A percentile compares a stretch with the other conserved stretches of the same genome.
phyloP scores from a whole-genome alignment of 148 eudicot species.

The Cornus florida region DNA sequence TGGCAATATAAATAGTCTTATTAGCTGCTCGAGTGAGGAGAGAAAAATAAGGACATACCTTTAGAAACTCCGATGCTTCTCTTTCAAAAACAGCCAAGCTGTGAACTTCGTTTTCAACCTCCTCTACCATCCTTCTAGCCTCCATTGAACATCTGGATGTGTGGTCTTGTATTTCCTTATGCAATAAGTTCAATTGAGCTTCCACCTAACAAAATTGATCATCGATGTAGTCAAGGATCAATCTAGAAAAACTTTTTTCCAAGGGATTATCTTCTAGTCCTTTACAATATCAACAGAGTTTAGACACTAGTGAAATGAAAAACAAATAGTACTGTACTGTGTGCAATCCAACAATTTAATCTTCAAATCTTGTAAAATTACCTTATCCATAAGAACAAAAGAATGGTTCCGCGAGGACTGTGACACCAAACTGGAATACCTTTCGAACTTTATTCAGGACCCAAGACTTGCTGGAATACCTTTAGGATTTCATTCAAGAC shows the following conservation, averaged over 20 bases:
- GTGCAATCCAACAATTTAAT: neutral
- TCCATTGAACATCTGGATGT: constrained; percentile 61
- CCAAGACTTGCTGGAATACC: neutral
- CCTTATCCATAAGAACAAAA: neutral
- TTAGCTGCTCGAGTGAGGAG: neutral
- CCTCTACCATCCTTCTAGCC: constrained; percentile 49
- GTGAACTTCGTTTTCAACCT: constrained; percentile 46
- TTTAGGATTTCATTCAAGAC: neutral
- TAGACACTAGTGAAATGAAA: no score
- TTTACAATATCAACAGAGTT: neutral
- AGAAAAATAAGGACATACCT: constrained; percentile 45
- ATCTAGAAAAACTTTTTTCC: constrained; percentile 3
- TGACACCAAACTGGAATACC: neutral
- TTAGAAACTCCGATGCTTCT: constrained; percentile 63
- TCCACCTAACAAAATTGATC: constrained; percentile 41
- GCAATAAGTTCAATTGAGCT: constrained; percentile 39
- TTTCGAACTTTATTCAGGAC: neutral
- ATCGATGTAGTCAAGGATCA: constrained; percentile 11
- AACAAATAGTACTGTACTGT: neutral
- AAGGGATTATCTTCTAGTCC: neutral
- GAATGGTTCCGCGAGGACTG: neutral
- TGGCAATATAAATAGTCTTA: neutral
- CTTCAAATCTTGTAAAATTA: neutral
- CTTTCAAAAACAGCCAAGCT: constrained; percentile 50
- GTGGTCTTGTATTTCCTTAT: constrained; percentile 56